Conservation (phyloP, 2,329 filamentous ascomycete species). For the Parastagonospora avenae region DNA sequence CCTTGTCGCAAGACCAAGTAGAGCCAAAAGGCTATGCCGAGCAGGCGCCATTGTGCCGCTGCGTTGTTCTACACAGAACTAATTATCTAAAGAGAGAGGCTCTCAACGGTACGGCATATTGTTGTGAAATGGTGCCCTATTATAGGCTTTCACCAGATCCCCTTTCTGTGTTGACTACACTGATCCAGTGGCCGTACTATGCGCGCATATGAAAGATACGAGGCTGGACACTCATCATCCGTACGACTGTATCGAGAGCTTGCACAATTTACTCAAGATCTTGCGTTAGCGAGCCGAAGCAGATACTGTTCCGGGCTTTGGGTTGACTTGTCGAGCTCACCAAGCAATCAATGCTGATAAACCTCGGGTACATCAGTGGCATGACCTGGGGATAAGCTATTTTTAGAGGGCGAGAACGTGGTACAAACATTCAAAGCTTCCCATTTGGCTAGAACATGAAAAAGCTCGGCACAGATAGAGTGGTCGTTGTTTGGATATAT, state of each 20-base stretch:
- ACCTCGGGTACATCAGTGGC: slow-evolving; percentile 21
- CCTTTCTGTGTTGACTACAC: slow-evolving; percentile 17
- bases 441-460: slow-evolving; percentile 27
- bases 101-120: slow-evolving; percentile 9
- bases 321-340: slow-evolving; percentile 23
- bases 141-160: slow-evolving; percentile 30
- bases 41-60: slow-evolving; percentile 28
- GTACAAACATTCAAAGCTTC: slow-evolving; percentile 1
- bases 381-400: slow-evolving; percentile 31
- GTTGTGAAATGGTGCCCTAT: slow-evolving; percentile 15
- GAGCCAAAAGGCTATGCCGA: slow-evolving; percentile 26
- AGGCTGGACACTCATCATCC: slow-evolving; percentile 16
- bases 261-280: slow-evolving; percentile 20
- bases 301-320: slow-evolving; percentile 31
- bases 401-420: slow-evolving; percentile 9
- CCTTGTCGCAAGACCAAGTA: slow-evolving; percentile 35
- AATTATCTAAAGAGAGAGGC: slow-evolving; percentile 5
- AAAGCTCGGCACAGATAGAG: slow-evolving; percentile 32
- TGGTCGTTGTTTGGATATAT: slow-evolving; percentile 39
- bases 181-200: slow-evolving; percentile 26
- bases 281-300: slow-evolving; percentile 24
- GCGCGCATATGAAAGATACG: slow-evolving; percentile 42
- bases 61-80: slow-evolving; percentile 4
- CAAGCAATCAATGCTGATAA: slow-evolving; percentile 25
- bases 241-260: slow-evolving; percentile 22